A percentile compares a stretch with the other conserved stretches of the same genome.
Conservation (phyloP, 169 alveolate species). For the Blepharisma undulans region DNA sequence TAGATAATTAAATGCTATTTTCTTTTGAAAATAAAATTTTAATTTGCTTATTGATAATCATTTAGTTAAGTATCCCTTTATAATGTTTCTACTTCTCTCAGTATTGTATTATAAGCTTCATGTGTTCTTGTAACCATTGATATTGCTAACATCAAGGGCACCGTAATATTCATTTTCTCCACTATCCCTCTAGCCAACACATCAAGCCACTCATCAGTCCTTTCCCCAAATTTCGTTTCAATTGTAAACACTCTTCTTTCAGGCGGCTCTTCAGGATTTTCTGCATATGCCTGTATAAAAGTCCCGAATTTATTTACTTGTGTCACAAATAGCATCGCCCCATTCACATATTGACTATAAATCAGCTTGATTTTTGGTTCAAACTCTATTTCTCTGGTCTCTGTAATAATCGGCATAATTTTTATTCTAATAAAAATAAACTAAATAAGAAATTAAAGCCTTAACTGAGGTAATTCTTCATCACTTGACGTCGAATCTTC, state of each 20-base stretch:
- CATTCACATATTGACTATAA: background rate
- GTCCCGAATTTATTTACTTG: slow-evolving; percentile 29
- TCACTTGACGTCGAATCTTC: background rate
- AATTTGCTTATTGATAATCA: background rate
- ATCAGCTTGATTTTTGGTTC: background rate
- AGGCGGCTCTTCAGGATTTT: slow-evolving; percentile 4
- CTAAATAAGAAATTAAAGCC: background rate
- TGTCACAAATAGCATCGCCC: background rate
- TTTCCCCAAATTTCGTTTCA: slow-evolving; percentile 16
- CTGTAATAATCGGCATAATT: background rate
- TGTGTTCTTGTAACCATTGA: background rate
- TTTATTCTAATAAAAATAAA: too few relatives aligned
- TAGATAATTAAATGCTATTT: too few relatives aligned
- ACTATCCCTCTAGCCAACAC: slow-evolving; percentile 25
- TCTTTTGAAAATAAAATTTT: too few relatives aligned
- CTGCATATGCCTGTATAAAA: slow-evolving; percentile 11
- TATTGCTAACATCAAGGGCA: background rate
- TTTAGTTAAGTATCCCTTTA: background rate
- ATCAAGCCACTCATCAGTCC: slow-evolving; percentile 26
- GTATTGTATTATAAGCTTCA: background rate
- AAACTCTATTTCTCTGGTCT: background rate
- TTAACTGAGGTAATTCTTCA: background rate
- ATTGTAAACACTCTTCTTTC: background rate
- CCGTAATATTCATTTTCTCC: background rate
- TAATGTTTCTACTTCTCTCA: background rate